Percentiles rank a stretch among this genome's conserved stretches.
Conservation (phyloP, 73 alveolate species). For the Symbiodinium pilosum region DNA sequence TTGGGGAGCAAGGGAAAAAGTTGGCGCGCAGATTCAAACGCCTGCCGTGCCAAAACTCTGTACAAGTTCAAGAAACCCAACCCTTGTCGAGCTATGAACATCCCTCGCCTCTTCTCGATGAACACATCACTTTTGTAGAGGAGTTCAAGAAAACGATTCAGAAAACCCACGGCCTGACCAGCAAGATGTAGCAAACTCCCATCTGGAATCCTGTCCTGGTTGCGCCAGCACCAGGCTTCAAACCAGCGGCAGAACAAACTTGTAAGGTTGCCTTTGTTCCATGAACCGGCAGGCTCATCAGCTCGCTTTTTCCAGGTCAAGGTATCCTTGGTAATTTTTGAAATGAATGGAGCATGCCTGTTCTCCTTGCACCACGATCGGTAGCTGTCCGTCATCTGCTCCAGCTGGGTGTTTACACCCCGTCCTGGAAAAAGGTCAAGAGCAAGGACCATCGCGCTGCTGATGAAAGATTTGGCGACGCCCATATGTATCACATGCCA, state of each 20-base stretch:
- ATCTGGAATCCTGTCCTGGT: not conserved
- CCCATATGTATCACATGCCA: constrained; percentile 33
- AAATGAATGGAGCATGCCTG: not conserved
- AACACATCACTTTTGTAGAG: not conserved
- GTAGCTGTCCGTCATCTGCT: not conserved
- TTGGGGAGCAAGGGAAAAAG: constrained; percentile 23
- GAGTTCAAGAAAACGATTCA: not conserved
- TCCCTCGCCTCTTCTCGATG: not conserved
- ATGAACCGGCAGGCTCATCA: not conserved
- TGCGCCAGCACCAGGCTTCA: not conserved
- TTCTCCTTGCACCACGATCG: not conserved
- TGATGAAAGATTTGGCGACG: not conserved
- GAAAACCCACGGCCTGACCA: not conserved
- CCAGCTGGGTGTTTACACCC: not conserved
- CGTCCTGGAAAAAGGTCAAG: not conserved
- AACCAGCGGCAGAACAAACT: not conserved
- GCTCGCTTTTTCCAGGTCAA: not conserved
- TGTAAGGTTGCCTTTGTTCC: constrained; percentile 6
- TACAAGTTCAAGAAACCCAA: not conserved
- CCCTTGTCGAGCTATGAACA: not conserved
- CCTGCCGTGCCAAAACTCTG: not conserved
- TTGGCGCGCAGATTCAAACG: not conserved
- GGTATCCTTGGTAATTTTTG: not conserved
- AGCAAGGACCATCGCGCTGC: not conserved
- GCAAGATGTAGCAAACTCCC: not conserved